A percentile compares a stretch with the other conserved stretches of the same genome.
Conservation (phyloP, 768 basidiomycete species). For the Serendipita sp. region DNA sequence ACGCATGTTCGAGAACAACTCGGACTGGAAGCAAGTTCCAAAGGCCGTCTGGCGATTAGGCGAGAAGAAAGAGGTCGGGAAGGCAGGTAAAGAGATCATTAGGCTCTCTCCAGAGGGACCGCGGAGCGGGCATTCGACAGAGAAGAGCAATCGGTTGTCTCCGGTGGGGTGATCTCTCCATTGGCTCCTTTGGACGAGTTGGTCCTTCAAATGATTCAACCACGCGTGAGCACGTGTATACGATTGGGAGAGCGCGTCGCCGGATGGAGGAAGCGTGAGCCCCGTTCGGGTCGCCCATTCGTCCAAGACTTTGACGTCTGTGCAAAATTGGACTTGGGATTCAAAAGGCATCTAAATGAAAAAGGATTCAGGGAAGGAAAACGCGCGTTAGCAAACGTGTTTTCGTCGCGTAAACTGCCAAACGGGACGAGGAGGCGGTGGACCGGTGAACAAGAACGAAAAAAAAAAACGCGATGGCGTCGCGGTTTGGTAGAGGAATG, state of each 20-base stretch:
- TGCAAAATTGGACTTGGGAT: slow-evolving; percentile 56
- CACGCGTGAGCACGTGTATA: slow-evolving; percentile 71
- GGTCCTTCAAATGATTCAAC: slow-evolving; percentile 44
- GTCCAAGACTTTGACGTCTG: slow-evolving; percentile 68
- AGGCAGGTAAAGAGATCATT: slow-evolving; percentile 35
- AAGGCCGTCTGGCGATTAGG: slow-evolving; percentile 72
- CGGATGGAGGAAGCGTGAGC: slow-evolving; percentile 60
- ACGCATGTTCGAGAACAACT: slow-evolving; percentile 54
- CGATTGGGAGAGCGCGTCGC: slow-evolving; percentile 62
- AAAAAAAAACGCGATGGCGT: no score
- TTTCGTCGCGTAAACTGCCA: no score
- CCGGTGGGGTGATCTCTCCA: slow-evolving; percentile 40
- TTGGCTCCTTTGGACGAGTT: slow-evolving; percentile 50
- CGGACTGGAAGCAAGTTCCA: slow-evolving; percentile 63
- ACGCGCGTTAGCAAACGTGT: no score
- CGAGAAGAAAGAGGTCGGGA: slow-evolving; percentile 74
- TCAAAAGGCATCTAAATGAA: neutral
- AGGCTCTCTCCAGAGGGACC: slow-evolving; percentile 34
- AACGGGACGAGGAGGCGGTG: no score
- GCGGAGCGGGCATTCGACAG: slow-evolving; percentile 62
- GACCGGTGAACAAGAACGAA: no score
- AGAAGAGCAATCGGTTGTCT: slow-evolving; percentile 61
- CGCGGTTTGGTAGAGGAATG: no score
- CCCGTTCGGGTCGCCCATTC: slow-evolving; percentile 64
- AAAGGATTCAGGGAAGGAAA: no score